A percentile compares a stretch with the other conserved stretches of the same genome.
phyloP scores from a whole-genome alignment of 1,284 basidiomycete genomes.

The Ustilago hordei region DNA sequence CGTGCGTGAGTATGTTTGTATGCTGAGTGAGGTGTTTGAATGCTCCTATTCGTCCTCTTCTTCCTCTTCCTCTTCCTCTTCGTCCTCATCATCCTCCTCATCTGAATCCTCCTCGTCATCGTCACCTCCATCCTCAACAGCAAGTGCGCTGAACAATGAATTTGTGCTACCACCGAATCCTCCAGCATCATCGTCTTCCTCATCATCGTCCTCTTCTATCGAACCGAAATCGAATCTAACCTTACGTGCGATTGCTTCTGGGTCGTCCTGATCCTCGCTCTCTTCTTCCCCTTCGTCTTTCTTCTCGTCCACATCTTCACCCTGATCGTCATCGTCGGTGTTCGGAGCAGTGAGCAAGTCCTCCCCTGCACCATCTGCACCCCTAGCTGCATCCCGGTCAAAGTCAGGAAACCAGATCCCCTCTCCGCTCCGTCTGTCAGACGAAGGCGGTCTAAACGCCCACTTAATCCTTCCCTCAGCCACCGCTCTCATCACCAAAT shows the following conservation, averaged over 20 bases:
- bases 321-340: constrained; percentile 37
- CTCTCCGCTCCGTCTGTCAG: constrained; percentile 5
- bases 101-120: constrained; percentile 20
- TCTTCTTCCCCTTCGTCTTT: background rate
- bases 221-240: constrained; percentile 39
- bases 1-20: background rate
- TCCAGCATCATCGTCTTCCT: constrained; percentile 4
- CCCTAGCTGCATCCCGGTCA: background rate
- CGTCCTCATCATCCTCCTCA: constrained; percentile 22
- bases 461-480: constrained; percentile 83
- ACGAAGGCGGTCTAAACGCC: constrained; percentile 74
- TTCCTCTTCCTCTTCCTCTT: constrained; percentile 7
- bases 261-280: constrained; percentile 13
- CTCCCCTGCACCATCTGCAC: background rate
- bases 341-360: constrained; percentile 40
- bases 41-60: background rate
- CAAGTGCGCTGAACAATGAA: constrained; percentile 41
- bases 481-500: constrained; percentile 76
- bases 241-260: constrained; percentile 24
- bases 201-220: constrained; percentile 19
- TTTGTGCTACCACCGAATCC: constrained; percentile 16
- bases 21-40: background rate
- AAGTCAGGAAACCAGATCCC: constrained; percentile 43
- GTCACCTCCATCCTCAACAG: constrained; percentile 42
- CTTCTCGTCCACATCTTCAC: constrained; percentile 29